Evolutionary conservation across 441 rosid genomes (phyloP).

Genomic region (Pelargonium cotyledonis): DNA sequence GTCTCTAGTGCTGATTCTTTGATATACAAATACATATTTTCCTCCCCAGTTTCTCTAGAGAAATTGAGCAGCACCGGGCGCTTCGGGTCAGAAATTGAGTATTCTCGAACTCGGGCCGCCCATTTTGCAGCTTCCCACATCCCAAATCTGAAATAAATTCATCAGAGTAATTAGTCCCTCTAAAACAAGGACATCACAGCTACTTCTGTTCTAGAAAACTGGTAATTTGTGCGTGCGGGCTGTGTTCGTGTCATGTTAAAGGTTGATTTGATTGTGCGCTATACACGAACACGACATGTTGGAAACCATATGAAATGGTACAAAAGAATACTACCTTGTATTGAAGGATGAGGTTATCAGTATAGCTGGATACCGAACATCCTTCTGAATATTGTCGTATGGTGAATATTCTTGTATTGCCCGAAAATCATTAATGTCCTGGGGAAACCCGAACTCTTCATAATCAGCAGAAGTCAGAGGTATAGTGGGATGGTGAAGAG

Average conservation of each 20-base stretch:
- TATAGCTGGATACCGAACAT: slow-evolving; percentile 68
- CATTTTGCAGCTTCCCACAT: slow-evolving; percentile 99
- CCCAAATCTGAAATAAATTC: slow-evolving; percentile 60
- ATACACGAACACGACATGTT: too few relatives aligned
- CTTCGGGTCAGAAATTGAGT: slow-evolving; percentile 50
- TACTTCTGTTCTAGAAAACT: too few relatives aligned
- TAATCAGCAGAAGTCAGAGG: slow-evolving; percentile 72
- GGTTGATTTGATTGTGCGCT: too few relatives aligned
- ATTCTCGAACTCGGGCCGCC: slow-evolving; percentile 75
- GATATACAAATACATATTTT: slow-evolving; percentile 71
- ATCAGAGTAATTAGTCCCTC: background rate
- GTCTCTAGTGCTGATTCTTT: slow-evolving; percentile 75
- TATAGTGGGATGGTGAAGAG: slow-evolving; percentile 72
- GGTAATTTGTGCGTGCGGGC: too few relatives aligned
- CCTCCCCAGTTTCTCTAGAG: slow-evolving; percentile 75
- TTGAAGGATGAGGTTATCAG: slow-evolving; percentile 75
- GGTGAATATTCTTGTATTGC: slow-evolving; percentile 73
- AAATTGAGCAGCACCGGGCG: slow-evolving; percentile 69
- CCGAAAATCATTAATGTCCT: slow-evolving; percentile 63
- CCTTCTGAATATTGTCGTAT: slow-evolving; percentile 75
- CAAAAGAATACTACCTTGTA: slow-evolving; percentile 49
- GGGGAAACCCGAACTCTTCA: slow-evolving; percentile 92
- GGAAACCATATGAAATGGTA: background rate
- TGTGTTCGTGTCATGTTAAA: too few relatives aligned
- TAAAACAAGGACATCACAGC: background rate